phyloP scores from a whole-genome alignment of 345 rosid species.

The Sisymbrium irio region DNA sequence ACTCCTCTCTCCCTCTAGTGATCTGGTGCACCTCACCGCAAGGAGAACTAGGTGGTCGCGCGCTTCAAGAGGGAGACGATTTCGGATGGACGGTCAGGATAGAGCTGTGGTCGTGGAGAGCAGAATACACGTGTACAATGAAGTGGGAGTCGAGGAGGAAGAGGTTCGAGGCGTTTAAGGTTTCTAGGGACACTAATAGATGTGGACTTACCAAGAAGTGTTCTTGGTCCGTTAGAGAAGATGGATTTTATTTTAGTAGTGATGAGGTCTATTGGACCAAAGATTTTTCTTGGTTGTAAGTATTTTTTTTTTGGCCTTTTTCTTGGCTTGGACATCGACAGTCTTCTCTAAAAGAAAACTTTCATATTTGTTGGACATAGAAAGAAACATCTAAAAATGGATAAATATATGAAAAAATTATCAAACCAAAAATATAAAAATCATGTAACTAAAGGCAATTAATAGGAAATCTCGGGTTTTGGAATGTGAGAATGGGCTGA shows the following conservation, averaged over 20 bases:
- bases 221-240: slow-evolving; percentile 85
- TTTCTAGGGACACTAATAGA: slow-evolving; percentile 50
- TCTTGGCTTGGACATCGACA: neutral
- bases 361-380: neutral
- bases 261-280: slow-evolving; percentile 84
- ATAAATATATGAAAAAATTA: neutral
- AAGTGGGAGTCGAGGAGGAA: slow-evolving; percentile 65
- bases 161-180: slow-evolving; percentile 64
- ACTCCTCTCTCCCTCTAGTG: slow-evolving; percentile 81
- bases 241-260: slow-evolving; percentile 79
- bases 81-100: slow-evolving; percentile 65
- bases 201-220: slow-evolving; percentile 66
- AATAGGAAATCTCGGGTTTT: neutral
- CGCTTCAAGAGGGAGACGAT: slow-evolving; percentile 91
- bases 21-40: slow-evolving; percentile 76
- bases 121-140: slow-evolving; percentile 58
- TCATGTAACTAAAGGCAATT: neutral
- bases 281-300: slow-evolving; percentile 65
- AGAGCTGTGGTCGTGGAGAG: slow-evolving; percentile 41
- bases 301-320: neutral
- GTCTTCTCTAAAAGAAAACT: neutral
- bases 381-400: neutral
- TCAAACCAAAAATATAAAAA: neutral
- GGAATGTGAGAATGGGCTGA: neutral
- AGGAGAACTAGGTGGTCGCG: slow-evolving; percentile 84